These are phyloP conservation scores for Trichoderma lentiforme DNA, from an alignment of 2,329 filamentous ascomycete genomes.

Conservation along the genomic window DNA sequence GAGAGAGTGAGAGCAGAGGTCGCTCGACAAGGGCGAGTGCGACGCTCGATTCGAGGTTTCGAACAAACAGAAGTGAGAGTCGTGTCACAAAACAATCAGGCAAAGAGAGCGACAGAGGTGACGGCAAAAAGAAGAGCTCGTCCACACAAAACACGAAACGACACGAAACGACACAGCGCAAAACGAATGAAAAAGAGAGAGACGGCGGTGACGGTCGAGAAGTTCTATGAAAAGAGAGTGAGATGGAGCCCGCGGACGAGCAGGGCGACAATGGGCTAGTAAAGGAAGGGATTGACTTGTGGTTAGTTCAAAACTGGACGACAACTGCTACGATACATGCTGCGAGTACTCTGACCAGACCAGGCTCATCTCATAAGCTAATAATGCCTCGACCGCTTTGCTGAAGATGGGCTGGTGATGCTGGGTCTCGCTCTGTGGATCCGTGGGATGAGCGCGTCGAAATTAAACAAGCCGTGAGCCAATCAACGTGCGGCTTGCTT, in stretches of 20 bases:
- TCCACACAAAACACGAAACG: slow-evolving; percentile 11
- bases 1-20: background rate
- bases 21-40: background rate
- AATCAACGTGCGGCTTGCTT: slow-evolving; percentile 26
- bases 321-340: background rate
- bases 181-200: slow-evolving; percentile 15
- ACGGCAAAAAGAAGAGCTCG: slow-evolving; percentile 3
- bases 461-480: slow-evolving; percentile 27
- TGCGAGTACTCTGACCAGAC: no score
- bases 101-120: slow-evolving; percentile 12
- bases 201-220: slow-evolving; percentile 14
- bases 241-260: slow-evolving; percentile 4
- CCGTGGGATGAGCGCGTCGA: slow-evolving; percentile 19
- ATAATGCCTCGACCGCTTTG: slow-evolving; percentile 17
- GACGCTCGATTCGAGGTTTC: background rate
- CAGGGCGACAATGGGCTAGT: slow-evolving; percentile 8
- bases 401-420: slow-evolving; percentile 14
- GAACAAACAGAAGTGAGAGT: slow-evolving; percentile 2
- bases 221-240: slow-evolving; percentile 17
- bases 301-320: background rate
- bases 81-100: slow-evolving; percentile 12
- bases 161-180: slow-evolving; percentile 12
- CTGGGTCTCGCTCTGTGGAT: slow-evolving; percentile 11
- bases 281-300: slow-evolving; percentile 20
- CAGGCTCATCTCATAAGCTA: background rate